These are phyloP conservation scores for Scolecobasidium constrictum DNA, from an alignment of 2,329 filamentous ascomycete species.

Conservation along the genomic window DNA sequence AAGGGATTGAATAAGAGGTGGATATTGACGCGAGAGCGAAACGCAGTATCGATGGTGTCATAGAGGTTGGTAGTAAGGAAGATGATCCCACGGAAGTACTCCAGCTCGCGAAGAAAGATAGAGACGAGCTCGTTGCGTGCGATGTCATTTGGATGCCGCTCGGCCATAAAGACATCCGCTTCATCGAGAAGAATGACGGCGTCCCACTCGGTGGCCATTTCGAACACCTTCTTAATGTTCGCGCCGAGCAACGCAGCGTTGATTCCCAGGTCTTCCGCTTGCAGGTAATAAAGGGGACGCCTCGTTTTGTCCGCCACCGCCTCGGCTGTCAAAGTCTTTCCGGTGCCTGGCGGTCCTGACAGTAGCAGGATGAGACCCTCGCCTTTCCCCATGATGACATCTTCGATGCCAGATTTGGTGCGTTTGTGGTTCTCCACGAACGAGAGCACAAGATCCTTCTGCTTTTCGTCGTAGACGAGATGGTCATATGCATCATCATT, in stretches of 20 bases:
- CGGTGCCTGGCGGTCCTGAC: constrained; percentile 10
- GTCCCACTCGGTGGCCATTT: constrained; percentile 28
- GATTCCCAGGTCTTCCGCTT: constrained; percentile 14
- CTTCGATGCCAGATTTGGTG: constrained; percentile 5
- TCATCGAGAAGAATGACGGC: constrained; percentile 25
- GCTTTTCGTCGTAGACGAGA: constrained; percentile 34
- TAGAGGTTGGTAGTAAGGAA: constrained; percentile 35
- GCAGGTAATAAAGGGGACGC: constrained; percentile 15
- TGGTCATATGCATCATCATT: constrained; percentile 34
- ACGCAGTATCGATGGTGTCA: constrained; percentile 22
- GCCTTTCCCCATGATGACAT: constrained; percentile 13
- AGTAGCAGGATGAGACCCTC: constrained; percentile 14
- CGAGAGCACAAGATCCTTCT: constrained; percentile 38
- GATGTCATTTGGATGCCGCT: constrained; percentile 7
- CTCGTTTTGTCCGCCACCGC: constrained; percentile 13
- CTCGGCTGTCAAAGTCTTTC: constrained; percentile 10
- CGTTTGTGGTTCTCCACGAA: constrained; percentile 30
- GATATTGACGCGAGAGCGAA: constrained; percentile 36
- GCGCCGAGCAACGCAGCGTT: constrained; percentile 11
- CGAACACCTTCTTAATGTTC: constrained; percentile 14
- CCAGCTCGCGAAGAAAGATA: constrained; percentile 28
- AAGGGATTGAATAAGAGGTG: constrained; percentile 36
- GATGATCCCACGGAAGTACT: constrained; percentile 32
- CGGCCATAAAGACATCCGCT: constrained; percentile 21
- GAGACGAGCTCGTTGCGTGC: constrained; percentile 8